Evolutionary conservation across 768 basidiomycete genomes (phyloP), one percentile per base, ranked within the genome.

Genomic region (Sporobolomyces roseus): DNA sequence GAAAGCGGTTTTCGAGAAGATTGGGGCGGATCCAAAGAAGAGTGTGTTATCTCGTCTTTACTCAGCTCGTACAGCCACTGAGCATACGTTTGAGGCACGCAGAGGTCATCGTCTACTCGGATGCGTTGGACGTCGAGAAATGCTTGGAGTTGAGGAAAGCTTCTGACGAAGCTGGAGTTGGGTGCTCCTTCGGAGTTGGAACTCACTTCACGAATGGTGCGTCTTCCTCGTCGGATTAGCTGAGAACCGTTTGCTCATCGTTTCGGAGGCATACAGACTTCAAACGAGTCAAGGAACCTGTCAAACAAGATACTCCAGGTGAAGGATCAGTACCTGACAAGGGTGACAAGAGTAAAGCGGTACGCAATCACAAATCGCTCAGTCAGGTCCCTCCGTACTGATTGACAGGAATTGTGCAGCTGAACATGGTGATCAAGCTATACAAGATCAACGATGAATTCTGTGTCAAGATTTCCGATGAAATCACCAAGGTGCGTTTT

Each of bases 351-450:
- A 91, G 88, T 80, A 88, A 85, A 75, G 84, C 91, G 63, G 70
- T 71, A 12, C n/a, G n/a, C n/a, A n/a, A n/a, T n/a, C n/a, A n/a
- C n/a, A n/a, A n/a, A n/a, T n/a, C n/a, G n/a, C n/a, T n/a, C n/a
- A n/a, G n/a, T n/a, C n/a, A n/a, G n/a, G n/a, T n/a, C n/a, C n/a
- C n/a, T n/a, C n/a, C n/a, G 17, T 54, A 41, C 53, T 54, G 32
- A 54, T 30, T 21, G 14, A 23, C 48, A 4, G 16, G 1, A 23
- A 19, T 41, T 25, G 8, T 25, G 45, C 10, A 79, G 65, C 76
- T 96, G 70, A 96, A 94, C 76, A 97, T 98, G 77, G 94, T 99
- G 55, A 93, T 97, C 80, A 97, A 97, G 71, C 82, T 99, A 13
- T 83, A 85, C 45, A 83, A 85, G 51, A 87, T 96, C 17, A 82